Evolutionary conservation across 805 yeast species (phyloP).

Genomic region (Saturnispora dispora): DNA sequence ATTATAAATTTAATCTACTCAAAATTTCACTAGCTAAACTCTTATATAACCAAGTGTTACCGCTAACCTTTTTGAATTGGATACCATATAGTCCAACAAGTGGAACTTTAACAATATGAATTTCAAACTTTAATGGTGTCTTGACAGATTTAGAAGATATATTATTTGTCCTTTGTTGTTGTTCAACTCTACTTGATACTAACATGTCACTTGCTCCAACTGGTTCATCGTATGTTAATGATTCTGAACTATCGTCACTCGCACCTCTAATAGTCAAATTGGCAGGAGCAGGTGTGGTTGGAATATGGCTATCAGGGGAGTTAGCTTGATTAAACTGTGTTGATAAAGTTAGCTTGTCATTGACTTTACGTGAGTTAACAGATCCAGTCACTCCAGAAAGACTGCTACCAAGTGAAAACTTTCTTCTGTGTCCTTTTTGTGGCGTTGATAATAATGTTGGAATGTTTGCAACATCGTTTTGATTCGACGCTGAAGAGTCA

Average conservation of each 20-base stretch:
- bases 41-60: slow-evolving; percentile 93
- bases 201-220: slow-evolving; percentile 48
- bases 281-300: slow-evolving; percentile 33
- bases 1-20: slow-evolving; percentile 54
- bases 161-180: slow-evolving; percentile 22
- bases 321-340: slow-evolving; percentile 33
- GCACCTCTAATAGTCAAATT: slow-evolving; percentile 27
- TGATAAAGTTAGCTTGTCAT: slow-evolving; percentile 28
- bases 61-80: slow-evolving; percentile 86
- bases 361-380: slow-evolving; percentile 25
- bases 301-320: slow-evolving; percentile 22
- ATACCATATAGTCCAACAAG: slow-evolving; percentile 86
- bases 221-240: slow-evolving; percentile 44
- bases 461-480: slow-evolving; percentile 22
- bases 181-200: slow-evolving; percentile 49
- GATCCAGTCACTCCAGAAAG: slow-evolving; percentile 29
- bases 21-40: slow-evolving; percentile 80
- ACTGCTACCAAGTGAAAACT: slow-evolving; percentile 54
- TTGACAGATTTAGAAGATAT: slow-evolving; percentile 18
- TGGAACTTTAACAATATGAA: slow-evolving; percentile 87
- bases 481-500: slow-evolving; percentile 15
- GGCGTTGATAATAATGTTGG: slow-evolving; percentile 18
- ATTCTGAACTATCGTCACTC: slow-evolving; percentile 48
- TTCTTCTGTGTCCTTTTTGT: slow-evolving; percentile 44
- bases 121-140: slow-evolving; percentile 78